phyloP scores from a whole-genome alignment of 129 eudicot species.

The Lactuca sativa region DNA sequence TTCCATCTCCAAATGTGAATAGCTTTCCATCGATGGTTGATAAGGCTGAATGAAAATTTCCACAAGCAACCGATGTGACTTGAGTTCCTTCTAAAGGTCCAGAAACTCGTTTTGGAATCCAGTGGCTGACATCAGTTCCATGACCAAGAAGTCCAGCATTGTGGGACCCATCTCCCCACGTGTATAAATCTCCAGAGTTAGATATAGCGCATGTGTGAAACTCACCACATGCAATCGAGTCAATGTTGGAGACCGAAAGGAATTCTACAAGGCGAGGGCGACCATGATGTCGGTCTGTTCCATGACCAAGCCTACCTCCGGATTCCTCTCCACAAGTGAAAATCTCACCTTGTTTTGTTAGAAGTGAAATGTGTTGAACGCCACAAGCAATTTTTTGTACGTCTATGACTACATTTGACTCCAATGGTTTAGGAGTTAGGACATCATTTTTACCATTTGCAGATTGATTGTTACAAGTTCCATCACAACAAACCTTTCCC shows the following conservation, averaged over 20 bases:
- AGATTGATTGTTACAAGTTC: slow-evolving; percentile 39
- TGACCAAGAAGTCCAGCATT: slow-evolving; percentile 91
- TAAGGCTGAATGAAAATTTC: slow-evolving; percentile 84
- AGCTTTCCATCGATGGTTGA: slow-evolving; percentile 52
- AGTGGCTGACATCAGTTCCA: slow-evolving; percentile 89
- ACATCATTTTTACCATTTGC: slow-evolving; percentile 46
- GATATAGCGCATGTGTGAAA: slow-evolving; percentile 86
- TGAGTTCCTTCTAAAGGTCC: slow-evolving; percentile 82
- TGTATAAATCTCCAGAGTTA: slow-evolving; percentile 67
- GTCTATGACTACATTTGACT: slow-evolving; percentile 82
- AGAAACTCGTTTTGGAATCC: slow-evolving; percentile 84
- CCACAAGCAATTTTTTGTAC: slow-evolving; percentile 91
- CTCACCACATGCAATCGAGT: slow-evolving; percentile 85
- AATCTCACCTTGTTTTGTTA: slow-evolving; percentile 96
- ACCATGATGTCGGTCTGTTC: slow-evolving; percentile 56
- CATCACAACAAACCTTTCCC: slow-evolving; percentile 81
- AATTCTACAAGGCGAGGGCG: slow-evolving; percentile 77
- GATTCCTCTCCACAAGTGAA: slow-evolving; percentile 98
- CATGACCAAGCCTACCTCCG: slow-evolving; percentile 95
- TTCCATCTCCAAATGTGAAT: slow-evolving; percentile 87
- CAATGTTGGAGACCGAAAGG: slow-evolving; percentile 61
- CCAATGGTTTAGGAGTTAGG: slow-evolving; percentile 61
- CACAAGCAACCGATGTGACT: slow-evolving; percentile 72
- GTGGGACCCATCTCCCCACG: slow-evolving; percentile 93
- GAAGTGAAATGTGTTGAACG: slow-evolving; percentile 76